These are phyloP conservation scores for Skeletonema menzelii DNA, from an alignment of 108 stramenopile species.

Conservation along the genomic window DNA sequence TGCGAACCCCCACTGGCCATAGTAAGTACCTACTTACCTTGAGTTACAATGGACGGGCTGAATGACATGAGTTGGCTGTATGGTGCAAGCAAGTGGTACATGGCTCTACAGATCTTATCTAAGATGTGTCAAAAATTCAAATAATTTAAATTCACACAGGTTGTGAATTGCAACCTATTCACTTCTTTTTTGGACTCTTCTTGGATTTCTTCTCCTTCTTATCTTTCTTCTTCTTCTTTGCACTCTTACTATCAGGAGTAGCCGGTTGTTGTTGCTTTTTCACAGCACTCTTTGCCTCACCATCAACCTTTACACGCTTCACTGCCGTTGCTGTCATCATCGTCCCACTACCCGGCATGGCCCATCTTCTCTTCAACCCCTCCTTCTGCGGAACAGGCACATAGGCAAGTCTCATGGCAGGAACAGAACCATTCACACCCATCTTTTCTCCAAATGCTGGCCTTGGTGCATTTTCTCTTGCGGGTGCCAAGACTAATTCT, in stretches of 20 bases:
- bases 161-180: not conserved
- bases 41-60: too few relatives aligned
- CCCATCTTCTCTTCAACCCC: constrained; percentile 83
- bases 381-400: constrained; percentile 63
- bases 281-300: not conserved
- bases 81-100: too few relatives aligned
- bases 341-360: constrained; percentile 41
- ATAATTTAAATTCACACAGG: not conserved
- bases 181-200: constrained; percentile 41
- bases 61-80: too few relatives aligned
- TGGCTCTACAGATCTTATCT: too few relatives aligned
- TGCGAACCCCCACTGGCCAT: too few relatives aligned
- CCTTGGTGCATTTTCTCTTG: constrained; percentile 44
- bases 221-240: constrained; percentile 16
- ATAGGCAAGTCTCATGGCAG: constrained; percentile 62
- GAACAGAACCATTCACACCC: constrained; percentile 21
- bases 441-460: constrained; percentile 27
- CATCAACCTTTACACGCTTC: not conserved
- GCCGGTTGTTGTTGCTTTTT: too few relatives aligned
- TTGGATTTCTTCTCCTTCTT: constrained; percentile 33
- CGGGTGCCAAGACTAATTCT: constrained; percentile 30
- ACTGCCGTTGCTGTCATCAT: too few relatives aligned
- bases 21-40: too few relatives aligned
- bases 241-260: not conserved
- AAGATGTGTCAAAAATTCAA: not conserved